Conservation (phyloP, 768 basidiomycete species). For the Leccinum olivaceopallidum region DNA sequence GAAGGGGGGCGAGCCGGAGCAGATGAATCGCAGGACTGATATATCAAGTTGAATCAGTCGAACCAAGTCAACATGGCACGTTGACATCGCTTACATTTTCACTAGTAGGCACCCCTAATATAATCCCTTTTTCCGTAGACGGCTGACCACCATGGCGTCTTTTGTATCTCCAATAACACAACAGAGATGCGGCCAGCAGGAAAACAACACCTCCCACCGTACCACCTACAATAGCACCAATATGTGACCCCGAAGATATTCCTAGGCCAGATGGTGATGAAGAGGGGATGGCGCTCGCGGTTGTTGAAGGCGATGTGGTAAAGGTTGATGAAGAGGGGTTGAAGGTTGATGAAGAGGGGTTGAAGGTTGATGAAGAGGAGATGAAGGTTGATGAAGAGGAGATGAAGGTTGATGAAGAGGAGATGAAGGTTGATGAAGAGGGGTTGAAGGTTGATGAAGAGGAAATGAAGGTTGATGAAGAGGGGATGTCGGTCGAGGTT, state of each 20-base stretch:
- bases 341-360: no score
- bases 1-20: background rate
- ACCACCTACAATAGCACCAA: constrained; percentile 12
- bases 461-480: no score
- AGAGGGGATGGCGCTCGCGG: background rate
- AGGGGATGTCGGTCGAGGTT: no score
- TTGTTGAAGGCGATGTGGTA: no score
- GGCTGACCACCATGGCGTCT: background rate
- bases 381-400: no score
- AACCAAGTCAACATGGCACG: background rate
- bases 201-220: background rate
- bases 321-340: no score
- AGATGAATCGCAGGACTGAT: background rate
- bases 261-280: background rate
- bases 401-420: no score
- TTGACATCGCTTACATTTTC: background rate
- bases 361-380: no score
- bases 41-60: background rate
- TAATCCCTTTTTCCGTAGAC: background rate
- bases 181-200: background rate
- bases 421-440: no score
- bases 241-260: background rate
- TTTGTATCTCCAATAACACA: background rate
- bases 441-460: no score
- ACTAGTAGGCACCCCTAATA: background rate